Percentiles rank a stretch among this genome's conserved stretches.
Evolutionary conservation across 495 filamentous ascomycete species (phyloP).

Genomic region (Penicillium ucsense): DNA sequence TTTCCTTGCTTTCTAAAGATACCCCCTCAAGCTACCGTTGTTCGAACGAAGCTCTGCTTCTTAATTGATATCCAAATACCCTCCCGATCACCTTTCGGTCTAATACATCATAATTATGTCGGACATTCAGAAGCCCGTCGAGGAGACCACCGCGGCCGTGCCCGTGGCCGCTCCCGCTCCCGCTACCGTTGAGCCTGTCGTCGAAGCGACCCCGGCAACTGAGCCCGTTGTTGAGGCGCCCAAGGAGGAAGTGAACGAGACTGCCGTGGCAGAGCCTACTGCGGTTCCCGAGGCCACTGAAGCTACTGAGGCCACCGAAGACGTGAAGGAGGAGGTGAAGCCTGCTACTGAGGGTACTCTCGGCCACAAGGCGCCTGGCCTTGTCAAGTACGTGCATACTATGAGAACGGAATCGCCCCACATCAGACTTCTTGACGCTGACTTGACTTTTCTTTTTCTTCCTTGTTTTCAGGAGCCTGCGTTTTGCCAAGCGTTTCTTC

Average conservation of each 20-base stretch:
- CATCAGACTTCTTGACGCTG: not conserved
- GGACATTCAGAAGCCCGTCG: constrained; percentile 40
- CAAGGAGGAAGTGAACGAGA: constrained; percentile 27
- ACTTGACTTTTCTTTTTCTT: constrained; percentile 4
- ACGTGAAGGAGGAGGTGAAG: constrained; percentile 38
- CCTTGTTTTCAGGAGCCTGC: constrained; percentile 41
- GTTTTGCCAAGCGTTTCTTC: constrained; percentile 75
- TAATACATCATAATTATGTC: constrained; percentile 38
- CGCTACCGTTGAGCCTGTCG: no score
- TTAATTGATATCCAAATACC: constrained; percentile 26
- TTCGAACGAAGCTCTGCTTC: constrained; percentile 21
- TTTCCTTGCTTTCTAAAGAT: constrained; percentile 33
- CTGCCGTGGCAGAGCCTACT: constrained; percentile 25
- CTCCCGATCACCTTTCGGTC: constrained; percentile 13
- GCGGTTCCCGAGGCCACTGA: constrained; percentile 24
- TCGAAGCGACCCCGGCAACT: not conserved
- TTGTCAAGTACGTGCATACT: constrained; percentile 67
- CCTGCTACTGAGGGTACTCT: constrained; percentile 60
- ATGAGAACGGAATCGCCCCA: not conserved
- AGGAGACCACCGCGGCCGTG: constrained; percentile 35
- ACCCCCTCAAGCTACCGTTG: constrained; percentile 20
- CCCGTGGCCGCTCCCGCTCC: constrained; percentile 10
- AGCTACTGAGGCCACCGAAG: constrained; percentile 35
- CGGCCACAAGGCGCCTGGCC: constrained; percentile 79
- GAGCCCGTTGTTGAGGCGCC: constrained; percentile 29